A percentile compares a stretch with the other conserved stretches of the same genome.
Evolutionary conservation across 495 filamentous ascomycete genomes (phyloP).

Genomic region (Rhypophila decipiens): DNA sequence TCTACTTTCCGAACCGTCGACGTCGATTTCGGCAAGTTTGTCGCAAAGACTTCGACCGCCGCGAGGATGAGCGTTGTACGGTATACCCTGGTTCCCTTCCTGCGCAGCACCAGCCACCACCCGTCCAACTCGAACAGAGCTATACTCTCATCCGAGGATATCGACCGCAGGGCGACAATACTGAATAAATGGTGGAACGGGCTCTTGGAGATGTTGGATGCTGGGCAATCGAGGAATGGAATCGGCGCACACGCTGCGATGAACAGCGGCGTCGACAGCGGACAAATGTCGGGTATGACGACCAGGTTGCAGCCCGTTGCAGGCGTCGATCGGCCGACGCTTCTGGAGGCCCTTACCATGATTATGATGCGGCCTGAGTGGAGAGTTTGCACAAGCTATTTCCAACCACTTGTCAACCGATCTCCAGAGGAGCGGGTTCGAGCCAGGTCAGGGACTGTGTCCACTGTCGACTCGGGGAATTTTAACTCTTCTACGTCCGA

Average conservation of each 20-base stretch:
- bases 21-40: conserved; percentile 77
- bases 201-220: conserved; percentile 78
- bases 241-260: conserved; percentile 46
- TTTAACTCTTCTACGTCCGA: conserved; percentile 46
- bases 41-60: conserved; percentile 61
- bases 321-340: conserved; percentile 55
- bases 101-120: conserved; percentile 65
- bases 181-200: conserved; percentile 96
- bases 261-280: conserved; percentile 6
- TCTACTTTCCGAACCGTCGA: conserved; percentile 74
- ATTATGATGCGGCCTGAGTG: conserved; percentile 95
- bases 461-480: conserved; percentile 52
- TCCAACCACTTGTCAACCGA: conserved; percentile 50
- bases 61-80: conserved; percentile 78
- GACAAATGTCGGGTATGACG: conserved; percentile 53
- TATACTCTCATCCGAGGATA: conserved; percentile 61
- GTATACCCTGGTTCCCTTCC: conserved; percentile 73
- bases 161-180: conserved; percentile 76
- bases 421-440: conserved; percentile 33
- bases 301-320: conserved; percentile 24
- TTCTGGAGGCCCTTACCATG: conserved; percentile 77
- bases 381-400: conserved; percentile 64
- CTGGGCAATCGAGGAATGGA: conserved; percentile 33
- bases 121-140: conserved; percentile 56
- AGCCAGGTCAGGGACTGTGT: conserved; percentile 30